Base-by-base conservation (phyloP, 2,329 filamentous ascomycete genomes). In the Colletotrichum sp. region DNA sequence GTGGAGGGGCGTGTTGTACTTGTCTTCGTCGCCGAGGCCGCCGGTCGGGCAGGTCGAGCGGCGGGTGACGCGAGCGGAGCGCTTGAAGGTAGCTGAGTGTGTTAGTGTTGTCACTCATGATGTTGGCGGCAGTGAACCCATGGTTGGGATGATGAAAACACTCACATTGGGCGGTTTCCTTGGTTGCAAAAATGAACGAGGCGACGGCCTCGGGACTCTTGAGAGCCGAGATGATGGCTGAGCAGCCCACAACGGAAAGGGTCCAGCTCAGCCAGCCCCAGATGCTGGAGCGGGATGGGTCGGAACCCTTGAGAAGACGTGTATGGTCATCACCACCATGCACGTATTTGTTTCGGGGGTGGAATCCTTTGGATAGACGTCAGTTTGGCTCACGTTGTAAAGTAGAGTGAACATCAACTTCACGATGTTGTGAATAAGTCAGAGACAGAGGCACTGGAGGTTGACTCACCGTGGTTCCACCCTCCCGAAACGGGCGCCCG, bases 1-100 rank as follows among this genome's bases (percentile, higher is more conserved):
- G 81, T 93, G 91, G 22, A 92, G 85, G 13, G 89, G 85, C 16
- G 87, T 88, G 80, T 93, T 90, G 84, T 93, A 93, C 2, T 84
- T 80, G 66, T 79, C 79, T 36, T 81, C 79, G 70, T 80, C 74
- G 76, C 82, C 81, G 71, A 77, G 71, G 34, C 83, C 83, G 34
- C 81, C 82, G 32, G 77, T 69, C 34, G 75, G 79, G 69, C 83
- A 84, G 44, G 77, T 78, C 19, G 76, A 75, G 34, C 77, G 76
- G 30, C 63, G 70, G 59, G 59, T 57, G 39, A 44, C 32, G 39
- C 64, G 77, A 44, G 59, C 63, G 65, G 68, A 71, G 44, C 69
- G 65, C 27, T 71, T 63, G 59, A 57, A 27, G 69, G 36, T 16
- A 34, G 69, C 76, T 76, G 30, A 19, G 25, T 29, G 52, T 57